These are phyloP conservation scores for Leccinum barrowsii DNA, from an alignment of 768 basidiomycete genomes.

Conservation along the genomic window DNA sequence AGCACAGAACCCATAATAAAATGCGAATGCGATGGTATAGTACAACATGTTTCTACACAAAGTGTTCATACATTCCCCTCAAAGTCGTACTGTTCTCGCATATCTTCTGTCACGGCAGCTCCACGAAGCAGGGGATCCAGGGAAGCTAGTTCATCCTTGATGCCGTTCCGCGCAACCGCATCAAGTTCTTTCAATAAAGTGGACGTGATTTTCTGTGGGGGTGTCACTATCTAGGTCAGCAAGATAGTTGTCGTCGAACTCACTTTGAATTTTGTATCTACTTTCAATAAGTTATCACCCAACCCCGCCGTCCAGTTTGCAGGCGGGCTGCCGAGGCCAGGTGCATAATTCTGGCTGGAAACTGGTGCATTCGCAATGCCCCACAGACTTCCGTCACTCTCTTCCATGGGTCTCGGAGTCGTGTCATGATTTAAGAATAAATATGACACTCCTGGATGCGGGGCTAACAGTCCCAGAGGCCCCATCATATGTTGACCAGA, in stretches of 20 bases:
- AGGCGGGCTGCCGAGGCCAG: slow-evolving; percentile 46
- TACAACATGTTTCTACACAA: slow-evolving; percentile 23
- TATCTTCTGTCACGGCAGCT: slow-evolving; percentile 37
- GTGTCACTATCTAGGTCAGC: background rate
- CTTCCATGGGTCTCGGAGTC: slow-evolving; percentile 38
- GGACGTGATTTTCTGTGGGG: slow-evolving; percentile 77
- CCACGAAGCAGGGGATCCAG: slow-evolving; percentile 76
- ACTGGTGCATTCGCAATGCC: slow-evolving; percentile 57
- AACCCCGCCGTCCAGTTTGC: slow-evolving; percentile 57
- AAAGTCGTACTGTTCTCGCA: slow-evolving; percentile 42
- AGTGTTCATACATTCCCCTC: slow-evolving; percentile 35
- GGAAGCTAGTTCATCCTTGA: slow-evolving; percentile 79
- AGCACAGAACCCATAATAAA: background rate
- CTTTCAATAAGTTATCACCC: slow-evolving; percentile 75
- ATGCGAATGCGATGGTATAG: slow-evolving; percentile 11
- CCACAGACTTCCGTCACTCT: slow-evolving; percentile 61
- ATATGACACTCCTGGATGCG: slow-evolving; percentile 82
- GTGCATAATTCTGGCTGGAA: slow-evolving; percentile 27
- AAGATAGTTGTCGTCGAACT: slow-evolving; percentile 17
- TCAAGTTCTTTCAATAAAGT: slow-evolving; percentile 81
- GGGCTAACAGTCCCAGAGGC: slow-evolving; percentile 68
- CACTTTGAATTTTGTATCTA: slow-evolving; percentile 84
- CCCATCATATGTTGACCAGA: slow-evolving; percentile 72
- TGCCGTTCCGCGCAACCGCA: slow-evolving; percentile 71
- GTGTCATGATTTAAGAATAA: slow-evolving; percentile 47